phyloP scores from a whole-genome alignment of 2,329 filamentous ascomycete species.

The Cytospora leucostoma region DNA sequence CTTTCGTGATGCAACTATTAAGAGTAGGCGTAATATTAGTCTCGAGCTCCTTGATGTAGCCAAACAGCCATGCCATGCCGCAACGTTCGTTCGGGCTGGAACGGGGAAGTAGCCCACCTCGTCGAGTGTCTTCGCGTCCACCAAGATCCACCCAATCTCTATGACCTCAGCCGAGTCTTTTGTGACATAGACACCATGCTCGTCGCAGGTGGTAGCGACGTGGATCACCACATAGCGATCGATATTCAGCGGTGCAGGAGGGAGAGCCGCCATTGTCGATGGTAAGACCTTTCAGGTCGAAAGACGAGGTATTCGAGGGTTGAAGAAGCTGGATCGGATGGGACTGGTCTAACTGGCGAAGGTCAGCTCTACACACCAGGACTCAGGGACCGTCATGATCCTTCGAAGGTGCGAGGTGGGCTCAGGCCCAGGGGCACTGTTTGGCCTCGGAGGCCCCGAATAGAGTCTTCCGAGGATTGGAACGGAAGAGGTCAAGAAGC shows the following conservation, averaged over 20 bases:
- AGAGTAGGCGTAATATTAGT: conserved; percentile 3
- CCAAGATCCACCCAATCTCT: conserved; percentile 95
- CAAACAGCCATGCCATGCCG: neutral
- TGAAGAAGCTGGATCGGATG: conserved; percentile 11
- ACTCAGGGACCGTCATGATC: neutral
- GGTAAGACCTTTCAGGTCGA: conserved; percentile 6
- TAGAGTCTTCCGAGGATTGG: neutral
- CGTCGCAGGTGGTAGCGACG: conserved; percentile 97
- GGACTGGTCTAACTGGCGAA: conserved; percentile 14
- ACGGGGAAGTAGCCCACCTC: conserved; percentile 64
- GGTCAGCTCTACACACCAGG: conserved; percentile 14
- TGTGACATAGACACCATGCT: conserved; percentile 98
- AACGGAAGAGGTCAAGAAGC: neutral
- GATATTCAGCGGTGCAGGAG: conserved; percentile 67
- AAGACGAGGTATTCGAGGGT: conserved; percentile 15
- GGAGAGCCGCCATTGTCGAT: conserved; percentile 46
- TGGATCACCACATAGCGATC: conserved; percentile 98
- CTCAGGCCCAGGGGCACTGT: neutral
- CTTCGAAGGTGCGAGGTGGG: neutral
- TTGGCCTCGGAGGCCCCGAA: neutral
- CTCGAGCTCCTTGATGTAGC: conserved; percentile 26
- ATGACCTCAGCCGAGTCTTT: conserved; percentile 99
- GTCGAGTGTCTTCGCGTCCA: conserved; percentile 87
- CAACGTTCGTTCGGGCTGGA: conserved; percentile 11
- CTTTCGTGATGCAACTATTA: conserved; percentile 87